Percentiles rank a stretch among this genome's conserved stretches.
Evolutionary conservation across 2,329 filamentous ascomycete species (phyloP).

Genomic region (Hypoxylon sp.): DNA sequence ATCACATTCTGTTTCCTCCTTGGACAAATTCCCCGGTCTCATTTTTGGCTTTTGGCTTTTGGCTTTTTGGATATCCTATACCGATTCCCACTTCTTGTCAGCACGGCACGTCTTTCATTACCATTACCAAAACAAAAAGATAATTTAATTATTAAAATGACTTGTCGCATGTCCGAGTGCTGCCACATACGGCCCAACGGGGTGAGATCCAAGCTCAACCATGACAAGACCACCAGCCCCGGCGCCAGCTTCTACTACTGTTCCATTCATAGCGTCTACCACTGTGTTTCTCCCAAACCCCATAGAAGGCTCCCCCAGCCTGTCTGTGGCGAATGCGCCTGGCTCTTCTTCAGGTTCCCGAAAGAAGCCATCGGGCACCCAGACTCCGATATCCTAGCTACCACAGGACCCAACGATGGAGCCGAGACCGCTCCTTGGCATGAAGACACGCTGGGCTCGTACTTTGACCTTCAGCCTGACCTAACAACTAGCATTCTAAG

Average conservation of each 20-base stretch:
- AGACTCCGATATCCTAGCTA: slow-evolving; percentile 18
- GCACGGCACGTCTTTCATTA: slow-evolving; percentile 8
- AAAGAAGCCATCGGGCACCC: slow-evolving; percentile 26
- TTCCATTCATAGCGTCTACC: slow-evolving; percentile 34
- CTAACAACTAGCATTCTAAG: no score
- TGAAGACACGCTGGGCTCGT: no score
- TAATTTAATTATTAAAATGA: slow-evolving; percentile 14
- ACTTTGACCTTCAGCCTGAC: no score
- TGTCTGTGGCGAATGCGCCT: slow-evolving; percentile 38
- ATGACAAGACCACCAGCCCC: slow-evolving; percentile 25
- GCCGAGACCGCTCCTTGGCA: not conserved
- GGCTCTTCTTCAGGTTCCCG: slow-evolving; percentile 35
- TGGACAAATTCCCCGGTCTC: slow-evolving; percentile 2
- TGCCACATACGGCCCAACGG: slow-evolving; percentile 22
- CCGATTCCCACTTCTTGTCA: slow-evolving; percentile 12
- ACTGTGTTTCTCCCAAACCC: slow-evolving; percentile 22
- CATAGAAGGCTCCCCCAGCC: slow-evolving; percentile 31
- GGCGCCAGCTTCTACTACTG: slow-evolving; percentile 37
- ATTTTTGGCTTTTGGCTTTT: no score
- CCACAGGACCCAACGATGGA: slow-evolving; percentile 1
- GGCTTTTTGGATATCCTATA: slow-evolving; percentile 9
- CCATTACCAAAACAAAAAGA: not conserved
- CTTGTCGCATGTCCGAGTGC: slow-evolving; percentile 30
- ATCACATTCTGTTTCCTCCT: no score
- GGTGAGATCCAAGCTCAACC: slow-evolving; percentile 22